Base-by-base conservation (phyloP, 768 basidiomycete genomes). In the Termitomyces sp. region DNA sequence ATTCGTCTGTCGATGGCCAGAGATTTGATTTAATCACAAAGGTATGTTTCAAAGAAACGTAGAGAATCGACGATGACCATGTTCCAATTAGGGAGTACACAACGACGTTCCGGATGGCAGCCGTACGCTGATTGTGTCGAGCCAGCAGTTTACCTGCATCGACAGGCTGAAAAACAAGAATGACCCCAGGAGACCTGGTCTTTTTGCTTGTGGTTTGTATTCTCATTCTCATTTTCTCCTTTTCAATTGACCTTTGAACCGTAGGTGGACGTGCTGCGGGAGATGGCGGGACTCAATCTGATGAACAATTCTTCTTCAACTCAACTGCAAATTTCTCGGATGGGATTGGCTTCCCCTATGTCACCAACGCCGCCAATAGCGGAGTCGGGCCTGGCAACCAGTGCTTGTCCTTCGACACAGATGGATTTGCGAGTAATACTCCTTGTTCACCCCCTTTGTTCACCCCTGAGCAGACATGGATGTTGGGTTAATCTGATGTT, bases 1-100 rank as follows among this genome's bases (percentile, higher is more conserved):
- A 70, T 39, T 32, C 61, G 13, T 52, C 59, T 18, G 55, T 64
- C 5, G 67, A 64, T 13, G 69, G 65, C 9, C 71, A 72, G 51
- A 67, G 70, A 57, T 72, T 68, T 44, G 72, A 73, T 55, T 60
- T 71, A 31, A 65, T 73, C 51, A 69, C 71, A 13, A 66, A 65
- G 61, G 67, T 64, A 5, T 39, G 36, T 27, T 27, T 1, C 18
- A 4, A 26, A 3, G 10, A 39, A 27, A 22, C 16, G 6, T 27
- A 3, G 5, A 8, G 6, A 24, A 18, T 12, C 18, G n/a, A 39
- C n/a, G 34, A 12, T 51, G 24, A 39, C 6, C 5, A 3, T 39
- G 26, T 37, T 39, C 2, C 10, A 10, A 50, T n/a, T 20, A 50
- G 34, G 49, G 34, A 4, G 34, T 50, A 26, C 34, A 50, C 5